A percentile compares a stretch with the other conserved stretches of the same genome.
Conservation (phyloP, 2,329 filamentous ascomycete species). For the Fusarium longipes region DNA sequence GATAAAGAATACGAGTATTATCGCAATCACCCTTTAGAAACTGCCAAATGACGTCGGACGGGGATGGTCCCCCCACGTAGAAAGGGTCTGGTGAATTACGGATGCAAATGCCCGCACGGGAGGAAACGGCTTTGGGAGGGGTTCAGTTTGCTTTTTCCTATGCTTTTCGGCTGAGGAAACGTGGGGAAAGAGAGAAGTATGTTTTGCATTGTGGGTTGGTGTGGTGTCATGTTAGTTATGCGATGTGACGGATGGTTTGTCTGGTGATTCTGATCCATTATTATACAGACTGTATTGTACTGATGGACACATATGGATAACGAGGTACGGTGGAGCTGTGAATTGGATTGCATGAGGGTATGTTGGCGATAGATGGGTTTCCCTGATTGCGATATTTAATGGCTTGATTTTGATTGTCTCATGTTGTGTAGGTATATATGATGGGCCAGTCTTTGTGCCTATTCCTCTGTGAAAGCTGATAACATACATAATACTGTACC, state of each 20-base stretch:
- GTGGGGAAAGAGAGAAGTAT: constrained; percentile 19
- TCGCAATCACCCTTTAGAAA: background rate
- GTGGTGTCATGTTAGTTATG: background rate
- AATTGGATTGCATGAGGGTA: background rate
- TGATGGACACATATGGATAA: background rate
- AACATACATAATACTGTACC: background rate
- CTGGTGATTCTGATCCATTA: constrained; percentile 5
- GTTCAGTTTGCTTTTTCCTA: background rate
- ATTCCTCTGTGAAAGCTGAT: background rate
- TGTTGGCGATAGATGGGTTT: background rate
- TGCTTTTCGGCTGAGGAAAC: background rate
- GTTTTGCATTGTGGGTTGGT: constrained; percentile 30
- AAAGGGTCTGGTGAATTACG: constrained; percentile 6
- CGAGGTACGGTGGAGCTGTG: constrained; percentile 4
- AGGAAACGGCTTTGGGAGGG: constrained; percentile 21
- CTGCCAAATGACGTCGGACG: constrained; percentile 15
- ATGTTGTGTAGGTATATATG: background rate
- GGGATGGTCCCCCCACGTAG: constrained; percentile 28
- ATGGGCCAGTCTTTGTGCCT: background rate
- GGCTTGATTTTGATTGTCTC: background rate
- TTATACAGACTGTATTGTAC: background rate
- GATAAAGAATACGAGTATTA: background rate
- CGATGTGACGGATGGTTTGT: background rate
- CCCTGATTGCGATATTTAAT: background rate
- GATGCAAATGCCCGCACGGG: constrained; percentile 2